Evolutionary conservation across 1,284 basidiomycete species (phyloP).

Genomic region (Fomes fomentarius): DNA sequence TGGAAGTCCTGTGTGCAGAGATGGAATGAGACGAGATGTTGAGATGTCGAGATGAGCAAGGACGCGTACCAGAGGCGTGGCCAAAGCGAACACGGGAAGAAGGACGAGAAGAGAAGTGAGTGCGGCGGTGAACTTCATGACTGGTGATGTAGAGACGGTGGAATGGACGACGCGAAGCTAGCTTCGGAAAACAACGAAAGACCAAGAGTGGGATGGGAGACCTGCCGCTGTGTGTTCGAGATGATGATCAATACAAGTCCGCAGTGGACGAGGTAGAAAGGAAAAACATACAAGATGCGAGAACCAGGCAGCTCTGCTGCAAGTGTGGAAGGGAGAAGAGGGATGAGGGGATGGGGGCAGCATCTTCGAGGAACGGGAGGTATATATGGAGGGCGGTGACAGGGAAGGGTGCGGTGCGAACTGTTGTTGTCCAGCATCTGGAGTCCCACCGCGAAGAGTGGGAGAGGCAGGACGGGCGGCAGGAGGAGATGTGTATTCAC

Average conservation of each 20-base stretch:
- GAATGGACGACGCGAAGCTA: conserved; percentile 31
- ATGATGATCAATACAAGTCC: background rate
- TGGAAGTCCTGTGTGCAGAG: no score
- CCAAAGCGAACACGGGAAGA: conserved; percentile 47
- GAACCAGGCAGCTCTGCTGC: conserved; percentile 45
- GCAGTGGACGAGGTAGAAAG: background rate
- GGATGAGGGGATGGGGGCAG: conserved; percentile 24
- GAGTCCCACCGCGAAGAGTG: background rate
- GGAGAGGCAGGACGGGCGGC: background rate
- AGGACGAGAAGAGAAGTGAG: conserved; percentile 45
- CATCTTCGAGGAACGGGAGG: background rate
- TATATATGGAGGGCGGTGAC: conserved; percentile 13
- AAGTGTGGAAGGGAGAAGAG: conserved; percentile 22
- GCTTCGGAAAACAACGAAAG: conserved; percentile 41
- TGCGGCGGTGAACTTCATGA: conserved; percentile 55
- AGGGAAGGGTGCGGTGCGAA: conserved; percentile 8
- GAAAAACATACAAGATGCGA: conserved; percentile 31
- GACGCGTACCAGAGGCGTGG: conserved; percentile 37
- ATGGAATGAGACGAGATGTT: background rate
- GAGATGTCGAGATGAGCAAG: background rate
- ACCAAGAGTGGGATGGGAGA: conserved; percentile 42
- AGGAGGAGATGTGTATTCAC: conserved; percentile 14
- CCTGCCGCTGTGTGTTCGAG: conserved; percentile 20
- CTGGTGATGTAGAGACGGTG: conserved; percentile 31
- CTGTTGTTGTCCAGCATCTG: background rate